Percentiles rank a stretch among this genome's conserved stretches.
These are phyloP conservation scores for Acmispon strigosus DNA, from an alignment of 306 rosid genomes.

Conservation along the genomic window DNA sequence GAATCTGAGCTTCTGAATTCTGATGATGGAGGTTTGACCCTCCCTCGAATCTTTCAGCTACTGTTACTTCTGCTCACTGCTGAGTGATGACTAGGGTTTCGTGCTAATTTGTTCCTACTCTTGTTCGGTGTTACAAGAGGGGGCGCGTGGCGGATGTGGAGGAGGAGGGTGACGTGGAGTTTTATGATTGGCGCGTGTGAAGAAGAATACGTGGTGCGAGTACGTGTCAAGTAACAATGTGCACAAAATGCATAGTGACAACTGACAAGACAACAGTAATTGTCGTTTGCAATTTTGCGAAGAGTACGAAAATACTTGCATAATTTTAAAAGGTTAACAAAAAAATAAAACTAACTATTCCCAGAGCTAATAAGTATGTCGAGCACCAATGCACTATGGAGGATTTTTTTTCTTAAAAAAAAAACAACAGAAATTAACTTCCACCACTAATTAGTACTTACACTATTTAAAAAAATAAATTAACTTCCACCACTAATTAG, in stretches of 20 bases:
- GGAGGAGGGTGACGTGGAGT: background rate
- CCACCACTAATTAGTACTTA: too few relatives aligned
- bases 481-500: too few relatives aligned
- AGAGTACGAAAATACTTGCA: background rate
- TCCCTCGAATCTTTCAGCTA: background rate
- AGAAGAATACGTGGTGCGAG: too few relatives aligned
- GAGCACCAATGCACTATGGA: too few relatives aligned
- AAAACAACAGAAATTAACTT: too few relatives aligned
- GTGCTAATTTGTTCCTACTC: background rate
- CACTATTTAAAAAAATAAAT: too few relatives aligned
- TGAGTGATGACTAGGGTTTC: background rate
- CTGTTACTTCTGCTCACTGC: background rate
- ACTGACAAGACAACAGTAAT: background rate
- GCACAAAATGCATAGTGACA: background rate
- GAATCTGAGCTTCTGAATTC: background rate
- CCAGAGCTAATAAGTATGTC: too few relatives aligned
- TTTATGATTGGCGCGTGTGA: background rate
- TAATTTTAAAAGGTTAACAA: too few relatives aligned
- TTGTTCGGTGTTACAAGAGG: too few relatives aligned
- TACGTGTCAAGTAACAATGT: background rate
- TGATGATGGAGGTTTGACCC: slow-evolving; percentile 1
- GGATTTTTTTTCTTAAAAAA: too few relatives aligned
- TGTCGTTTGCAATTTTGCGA: background rate
- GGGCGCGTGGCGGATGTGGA: background rate
- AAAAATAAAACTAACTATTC: too few relatives aligned